Conservation (phyloP, 768 basidiomycete genomes). For the Psilocybe sp. region DNA sequence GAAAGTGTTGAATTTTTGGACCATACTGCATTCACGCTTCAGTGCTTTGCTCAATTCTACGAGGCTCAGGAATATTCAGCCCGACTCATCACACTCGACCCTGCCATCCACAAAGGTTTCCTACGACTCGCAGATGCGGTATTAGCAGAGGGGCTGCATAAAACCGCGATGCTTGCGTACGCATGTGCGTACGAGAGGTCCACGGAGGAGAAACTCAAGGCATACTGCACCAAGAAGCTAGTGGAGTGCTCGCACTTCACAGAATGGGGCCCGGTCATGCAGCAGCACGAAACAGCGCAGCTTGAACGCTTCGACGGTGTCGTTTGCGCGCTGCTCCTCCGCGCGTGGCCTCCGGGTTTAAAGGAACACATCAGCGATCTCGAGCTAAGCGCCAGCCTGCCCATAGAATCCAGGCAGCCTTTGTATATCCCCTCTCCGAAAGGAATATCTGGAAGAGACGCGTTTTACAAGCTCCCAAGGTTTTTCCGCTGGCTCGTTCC, state of each 20-base stretch:
- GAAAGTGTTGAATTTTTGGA: constrained; percentile 13
- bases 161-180: constrained; percentile 56
- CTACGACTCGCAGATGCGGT: constrained; percentile 49
- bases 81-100: constrained; percentile 26
- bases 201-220: constrained; percentile 30
- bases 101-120: constrained; percentile 42
- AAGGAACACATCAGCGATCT: constrained; percentile 30
- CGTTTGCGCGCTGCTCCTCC: constrained; percentile 23
- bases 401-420: constrained; percentile 37
- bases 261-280: constrained; percentile 50
- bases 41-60: constrained; percentile 31
- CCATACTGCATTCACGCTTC: constrained; percentile 44
- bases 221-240: constrained; percentile 46
- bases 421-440: constrained; percentile 31
- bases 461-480: constrained; percentile 44
- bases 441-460: not conserved
- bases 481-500: constrained; percentile 67
- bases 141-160: constrained; percentile 27
- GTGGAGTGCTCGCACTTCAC: constrained; percentile 41
- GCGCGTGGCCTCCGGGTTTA: constrained; percentile 39
- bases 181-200: constrained; percentile 43
- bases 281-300: constrained; percentile 37
- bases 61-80: constrained; percentile 31
- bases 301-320: constrained; percentile 30
- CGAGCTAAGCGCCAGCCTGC: constrained; percentile 33